phyloP scores from a whole-genome alignment of 192 early-diverging fungal species.

The Chytriomyces hyalinus region DNA sequence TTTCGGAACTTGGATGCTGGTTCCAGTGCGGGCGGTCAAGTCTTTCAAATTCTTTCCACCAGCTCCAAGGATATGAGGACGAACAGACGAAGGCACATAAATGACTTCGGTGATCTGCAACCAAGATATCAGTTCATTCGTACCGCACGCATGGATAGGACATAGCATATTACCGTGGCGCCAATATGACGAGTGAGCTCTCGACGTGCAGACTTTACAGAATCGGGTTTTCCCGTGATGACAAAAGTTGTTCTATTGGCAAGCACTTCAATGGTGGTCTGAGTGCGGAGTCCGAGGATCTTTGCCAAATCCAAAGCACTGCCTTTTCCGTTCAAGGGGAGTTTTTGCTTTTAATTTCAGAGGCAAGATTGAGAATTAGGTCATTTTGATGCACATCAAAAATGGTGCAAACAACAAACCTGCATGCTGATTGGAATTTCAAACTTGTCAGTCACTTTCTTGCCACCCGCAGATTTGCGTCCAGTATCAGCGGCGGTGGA shows the following conservation, averaged over 20 bases:
- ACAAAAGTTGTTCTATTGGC: constrained; percentile 81
- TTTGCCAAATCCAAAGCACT: constrained; percentile 31
- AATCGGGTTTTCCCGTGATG: constrained; percentile 80
- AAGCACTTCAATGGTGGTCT: constrained; percentile 84
- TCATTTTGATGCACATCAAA: neutral
- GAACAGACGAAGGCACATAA: constrained; percentile 77
- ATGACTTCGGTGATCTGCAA: constrained; percentile 55
- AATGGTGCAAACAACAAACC: constrained; percentile 24
- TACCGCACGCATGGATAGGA: neutral
- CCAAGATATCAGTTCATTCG: neutral
- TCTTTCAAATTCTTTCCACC: constrained; percentile 78
- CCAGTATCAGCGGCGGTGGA: constrained; percentile 2
- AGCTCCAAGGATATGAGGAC: constrained; percentile 82
- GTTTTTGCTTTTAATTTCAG: constrained; percentile 28
- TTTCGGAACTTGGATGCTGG: constrained; percentile 74
- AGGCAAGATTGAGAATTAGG: neutral
- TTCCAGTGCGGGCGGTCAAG: constrained; percentile 76
- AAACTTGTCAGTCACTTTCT: constrained; percentile 49
- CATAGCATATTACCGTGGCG: constrained; percentile 23
- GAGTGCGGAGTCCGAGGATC: constrained; percentile 50
- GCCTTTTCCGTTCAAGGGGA: constrained; percentile 35
- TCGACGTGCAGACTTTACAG: constrained; percentile 77
- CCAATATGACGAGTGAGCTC: constrained; percentile 64
- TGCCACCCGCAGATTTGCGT: constrained; percentile 12
- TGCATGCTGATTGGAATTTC: constrained; percentile 55